phyloP scores from a whole-genome alignment of 257 asterid genomes.

The Handroanthus guayacan region DNA sequence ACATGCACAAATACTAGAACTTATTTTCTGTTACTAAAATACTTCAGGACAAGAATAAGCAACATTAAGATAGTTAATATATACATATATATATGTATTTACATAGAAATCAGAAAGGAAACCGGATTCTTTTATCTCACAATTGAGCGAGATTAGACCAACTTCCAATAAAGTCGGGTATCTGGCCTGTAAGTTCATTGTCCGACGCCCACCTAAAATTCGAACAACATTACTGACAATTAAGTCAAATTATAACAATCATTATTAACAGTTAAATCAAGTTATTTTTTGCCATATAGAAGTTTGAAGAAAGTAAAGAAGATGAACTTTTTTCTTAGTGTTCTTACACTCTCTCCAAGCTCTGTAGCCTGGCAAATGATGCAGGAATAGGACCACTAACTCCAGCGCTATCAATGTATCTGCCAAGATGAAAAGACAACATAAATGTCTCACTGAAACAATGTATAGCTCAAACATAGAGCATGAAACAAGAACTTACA shows the following conservation, averaged over 20 bases:
- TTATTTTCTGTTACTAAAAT: not conserved
- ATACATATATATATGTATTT: too few relatives aligned
- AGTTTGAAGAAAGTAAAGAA: not conserved
- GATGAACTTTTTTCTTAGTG: not conserved
- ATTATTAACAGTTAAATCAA: not conserved
- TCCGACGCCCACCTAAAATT: conserved; percentile 71
- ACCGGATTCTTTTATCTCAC: conserved; percentile 50
- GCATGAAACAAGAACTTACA: conserved; percentile 50
- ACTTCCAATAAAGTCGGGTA: conserved; percentile 80
- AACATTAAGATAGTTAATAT: not conserved
- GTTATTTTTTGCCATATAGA: not conserved
- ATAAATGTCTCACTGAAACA: not conserved
- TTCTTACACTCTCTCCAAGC: conserved; percentile 50
- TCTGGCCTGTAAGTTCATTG: conserved; percentile 65
- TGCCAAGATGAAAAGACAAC: conserved; percentile 30
- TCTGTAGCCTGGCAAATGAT: conserved; percentile 52
- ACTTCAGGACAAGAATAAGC: not conserved
- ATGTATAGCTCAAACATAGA: not conserved
- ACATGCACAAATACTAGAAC: conserved; percentile 14
- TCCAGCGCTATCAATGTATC: conserved; percentile 60
- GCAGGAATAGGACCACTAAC: conserved; percentile 60
- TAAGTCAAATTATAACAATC: too few relatives aligned
- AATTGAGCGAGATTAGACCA: conserved; percentile 57
- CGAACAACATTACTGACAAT: conserved; percentile 32
- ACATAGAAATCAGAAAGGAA: not conserved